Conservation (phyloP, 306 rosid species). For the Ormosia semicastrata region DNA sequence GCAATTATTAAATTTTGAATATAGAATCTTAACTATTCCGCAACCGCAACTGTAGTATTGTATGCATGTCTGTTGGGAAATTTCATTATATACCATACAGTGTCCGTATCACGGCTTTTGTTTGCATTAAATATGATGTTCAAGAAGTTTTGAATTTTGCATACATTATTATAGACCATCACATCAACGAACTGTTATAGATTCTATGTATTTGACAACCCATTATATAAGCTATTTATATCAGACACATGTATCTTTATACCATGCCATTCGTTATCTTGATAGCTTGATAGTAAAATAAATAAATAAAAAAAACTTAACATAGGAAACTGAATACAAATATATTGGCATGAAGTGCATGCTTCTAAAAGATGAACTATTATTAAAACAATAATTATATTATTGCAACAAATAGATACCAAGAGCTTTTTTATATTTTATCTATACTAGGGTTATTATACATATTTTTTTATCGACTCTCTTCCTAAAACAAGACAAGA, state of each 20-base stretch:
- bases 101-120: background rate
- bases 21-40: background rate
- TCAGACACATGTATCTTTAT: background rate
- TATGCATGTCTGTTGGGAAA: background rate
- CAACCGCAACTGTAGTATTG: background rate
- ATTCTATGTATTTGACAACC: background rate
- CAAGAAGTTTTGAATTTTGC: conserved; percentile 1
- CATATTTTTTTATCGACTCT: no score
- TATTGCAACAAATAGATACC: no score
- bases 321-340: background rate
- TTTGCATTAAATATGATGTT: background rate
- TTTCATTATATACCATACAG: background rate
- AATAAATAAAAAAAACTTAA: background rate
- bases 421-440: no score
- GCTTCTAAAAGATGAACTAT: background rate
- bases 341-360: background rate
- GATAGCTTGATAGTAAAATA: background rate
- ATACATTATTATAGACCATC: conserved; percentile 11
- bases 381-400: no score
- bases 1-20: background rate
- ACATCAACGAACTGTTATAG: conserved; percentile 17
- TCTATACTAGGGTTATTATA: no score
- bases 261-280: background rate
- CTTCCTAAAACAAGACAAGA: conserved; percentile 33
- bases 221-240: background rate